These are phyloP conservation scores for Diutina rugosa DNA, from an alignment of 1,139 yeast species.

Conservation along the genomic window DNA sequence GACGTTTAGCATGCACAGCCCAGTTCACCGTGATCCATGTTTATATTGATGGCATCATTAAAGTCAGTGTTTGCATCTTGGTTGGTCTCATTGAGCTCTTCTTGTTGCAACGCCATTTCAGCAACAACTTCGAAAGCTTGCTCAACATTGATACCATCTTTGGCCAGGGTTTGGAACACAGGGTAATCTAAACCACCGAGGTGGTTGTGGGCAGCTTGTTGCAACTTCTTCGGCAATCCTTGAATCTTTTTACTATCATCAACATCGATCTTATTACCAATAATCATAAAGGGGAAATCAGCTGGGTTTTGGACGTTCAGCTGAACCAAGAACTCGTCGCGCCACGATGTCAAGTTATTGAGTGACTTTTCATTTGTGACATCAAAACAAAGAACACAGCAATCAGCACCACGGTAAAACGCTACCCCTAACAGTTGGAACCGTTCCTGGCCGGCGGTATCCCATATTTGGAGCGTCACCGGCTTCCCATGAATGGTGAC, in stretches of 20 bases:
- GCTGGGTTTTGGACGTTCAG: conserved; percentile 91
- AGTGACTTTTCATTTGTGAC: conserved; percentile 89
- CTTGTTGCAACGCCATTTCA: conserved; percentile 84
- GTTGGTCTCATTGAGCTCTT: conserved; percentile 77
- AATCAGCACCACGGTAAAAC: conserved; percentile 94
- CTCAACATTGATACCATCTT: conserved; percentile 88
- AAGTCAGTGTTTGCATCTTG: conserved; percentile 67
- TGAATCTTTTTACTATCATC: conserved; percentile 85
- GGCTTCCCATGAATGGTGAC: conserved; percentile 69
- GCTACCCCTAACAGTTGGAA: conserved; percentile 97
- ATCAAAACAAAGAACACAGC: conserved; percentile 92
- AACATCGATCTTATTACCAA: conserved; percentile 91
- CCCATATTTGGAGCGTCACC: conserved; percentile 90
- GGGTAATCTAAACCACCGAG: conserved; percentile 75
- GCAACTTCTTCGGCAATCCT: conserved; percentile 66
- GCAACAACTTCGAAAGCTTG: conserved; percentile 95
- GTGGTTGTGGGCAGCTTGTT: conserved; percentile 65
- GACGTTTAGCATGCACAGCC: conserved; percentile 57
- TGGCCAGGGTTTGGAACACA: conserved; percentile 88
- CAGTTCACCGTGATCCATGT: conserved; percentile 63
- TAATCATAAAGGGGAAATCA: conserved; percentile 85
- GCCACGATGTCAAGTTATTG: conserved; percentile 84
- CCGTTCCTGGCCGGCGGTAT: conserved; percentile 97
- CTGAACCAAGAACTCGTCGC: conserved; percentile 89
- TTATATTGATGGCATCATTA: conserved; percentile 91